Evolutionary conservation across 116 monocot genomes (phyloP), one percentile per base, ranked within the genome.

Genomic region (Zostera marina): DNA sequence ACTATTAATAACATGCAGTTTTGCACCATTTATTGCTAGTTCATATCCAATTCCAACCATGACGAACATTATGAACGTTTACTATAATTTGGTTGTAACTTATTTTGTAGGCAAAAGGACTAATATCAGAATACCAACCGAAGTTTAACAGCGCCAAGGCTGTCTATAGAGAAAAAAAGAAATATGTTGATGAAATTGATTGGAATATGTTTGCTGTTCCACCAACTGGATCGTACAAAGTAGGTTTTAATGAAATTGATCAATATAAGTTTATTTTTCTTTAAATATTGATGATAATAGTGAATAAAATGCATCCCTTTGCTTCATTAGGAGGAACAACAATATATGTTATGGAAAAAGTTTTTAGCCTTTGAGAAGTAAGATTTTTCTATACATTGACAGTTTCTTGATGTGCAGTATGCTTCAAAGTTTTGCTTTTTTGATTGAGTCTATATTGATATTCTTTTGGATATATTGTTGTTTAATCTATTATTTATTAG

Each of bases 161-260:
- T 64, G 96, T 96, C 42, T 96, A 89, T 62, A 82, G 80, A 68
- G 96, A 96, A 52, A 70, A 74, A 21, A 89, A 90, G 70, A 96
- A 90, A 64, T 85, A 78, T 66, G 68, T 90, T 60, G 96, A 96
- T 74, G 90, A 96, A 60, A 89, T 96, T 66, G 90, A 96, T 72
- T 96, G 96, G 96, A 89, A 85, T 78, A 72, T 89, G 72, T 90
- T 96, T 71, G 96, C 96, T 44, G 55, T 81, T 72, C 96, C 90
- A 14, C 86, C 96, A n/a, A 85, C 69, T 52, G 96, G 96, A 45
- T 88, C 84, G 38, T 66, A 22, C 42, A 93, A 84, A 88, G 93
- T 70, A 76, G 56, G 61, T 59, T 53, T 51, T 12, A 41, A 38
- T 21, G 20, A 11, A 11, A 45, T 45, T 45, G 8, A 14, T 14